A percentile compares a stretch with the other conserved stretches of the same genome.
These are phyloP conservation scores for Colletotrichum noveboracense DNA, from an alignment of 2,329 filamentous ascomycete species.

Conservation along the genomic window DNA sequence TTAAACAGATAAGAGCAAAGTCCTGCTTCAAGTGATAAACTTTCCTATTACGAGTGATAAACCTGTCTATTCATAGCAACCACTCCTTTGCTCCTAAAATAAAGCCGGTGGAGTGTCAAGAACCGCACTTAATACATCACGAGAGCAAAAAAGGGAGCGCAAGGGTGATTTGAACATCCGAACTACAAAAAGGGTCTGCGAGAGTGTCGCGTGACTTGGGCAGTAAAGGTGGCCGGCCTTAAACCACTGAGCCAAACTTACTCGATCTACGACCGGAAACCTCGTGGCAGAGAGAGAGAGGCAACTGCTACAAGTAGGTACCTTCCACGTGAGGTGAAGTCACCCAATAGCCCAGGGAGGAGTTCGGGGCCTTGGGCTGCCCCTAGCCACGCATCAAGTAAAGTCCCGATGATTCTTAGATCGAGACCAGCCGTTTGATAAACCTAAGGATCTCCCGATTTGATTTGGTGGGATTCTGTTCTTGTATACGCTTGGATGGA, in stretches of 20 bases:
- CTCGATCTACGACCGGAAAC: not conserved
- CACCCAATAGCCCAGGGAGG: rapidly evolving
- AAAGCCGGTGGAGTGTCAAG: too few species aligned
- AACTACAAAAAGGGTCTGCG: not conserved
- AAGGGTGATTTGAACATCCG: too few species aligned
- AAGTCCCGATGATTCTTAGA: rapidly evolving
- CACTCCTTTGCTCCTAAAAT: too few species aligned
- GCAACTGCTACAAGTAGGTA: not conserved
- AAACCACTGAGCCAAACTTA: not conserved
- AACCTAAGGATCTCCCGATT: not conserved
- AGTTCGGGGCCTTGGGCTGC: rapidly evolving
- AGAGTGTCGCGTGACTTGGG: not conserved
- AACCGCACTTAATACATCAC: too few species aligned
- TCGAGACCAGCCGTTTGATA: rapidly evolving
- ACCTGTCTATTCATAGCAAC: too few species aligned
- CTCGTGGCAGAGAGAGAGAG: not conserved
- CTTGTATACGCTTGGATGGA: rapidly evolving
- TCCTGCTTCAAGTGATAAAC: too few species aligned
- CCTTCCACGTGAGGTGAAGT: not conserved
- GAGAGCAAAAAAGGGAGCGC: too few species aligned
- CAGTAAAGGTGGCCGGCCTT: not conserved
- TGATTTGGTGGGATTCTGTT: too few species aligned
- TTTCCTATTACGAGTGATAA: too few species aligned
- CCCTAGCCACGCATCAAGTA: rapidly evolving
- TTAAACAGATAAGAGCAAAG: too few species aligned